phyloP scores from a whole-genome alignment of 306 rosid species.

The Inga oerstediana region DNA sequence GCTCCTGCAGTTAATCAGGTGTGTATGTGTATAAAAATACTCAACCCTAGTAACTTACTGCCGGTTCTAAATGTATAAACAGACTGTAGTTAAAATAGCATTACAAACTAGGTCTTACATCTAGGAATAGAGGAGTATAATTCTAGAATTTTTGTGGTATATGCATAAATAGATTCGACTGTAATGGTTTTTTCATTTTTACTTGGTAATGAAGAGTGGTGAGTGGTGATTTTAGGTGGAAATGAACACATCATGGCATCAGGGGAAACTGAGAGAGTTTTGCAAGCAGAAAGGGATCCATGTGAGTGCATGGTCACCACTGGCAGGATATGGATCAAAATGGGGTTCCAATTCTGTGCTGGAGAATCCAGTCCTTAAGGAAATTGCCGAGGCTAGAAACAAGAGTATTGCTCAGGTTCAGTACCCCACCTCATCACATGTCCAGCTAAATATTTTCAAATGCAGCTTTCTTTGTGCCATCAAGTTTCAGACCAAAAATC shows the following conservation, averaged over 20 bases:
- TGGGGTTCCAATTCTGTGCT: slow-evolving; percentile 39
- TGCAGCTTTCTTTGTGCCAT: neutral
- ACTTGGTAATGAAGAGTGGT: neutral
- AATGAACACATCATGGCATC: slow-evolving; percentile 6
- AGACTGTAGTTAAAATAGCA: no score
- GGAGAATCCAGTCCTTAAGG: slow-evolving; percentile 41
- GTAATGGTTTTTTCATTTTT: neutral
- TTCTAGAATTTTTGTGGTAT: neutral
- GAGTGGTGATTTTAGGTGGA: slow-evolving; percentile 1
- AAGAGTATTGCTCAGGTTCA: slow-evolving; percentile 43
- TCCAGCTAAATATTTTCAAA: neutral
- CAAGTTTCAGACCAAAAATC: neutral
- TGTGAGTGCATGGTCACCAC: slow-evolving; percentile 58
- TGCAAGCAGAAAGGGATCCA: slow-evolving; percentile 31
- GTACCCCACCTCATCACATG: neutral
- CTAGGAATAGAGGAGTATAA: no score
- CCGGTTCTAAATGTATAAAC: no score
- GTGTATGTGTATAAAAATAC: neutral
- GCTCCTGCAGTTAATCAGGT: slow-evolving; percentile 11
- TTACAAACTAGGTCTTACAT: no score
- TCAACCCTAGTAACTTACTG: no score
- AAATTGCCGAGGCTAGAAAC: slow-evolving; percentile 40
- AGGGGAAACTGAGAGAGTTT: neutral
- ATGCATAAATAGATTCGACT: neutral
- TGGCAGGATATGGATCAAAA: slow-evolving; percentile 29